Conservation (phyloP, 345 rosid genomes). For the Sisymbrium irio region DNA sequence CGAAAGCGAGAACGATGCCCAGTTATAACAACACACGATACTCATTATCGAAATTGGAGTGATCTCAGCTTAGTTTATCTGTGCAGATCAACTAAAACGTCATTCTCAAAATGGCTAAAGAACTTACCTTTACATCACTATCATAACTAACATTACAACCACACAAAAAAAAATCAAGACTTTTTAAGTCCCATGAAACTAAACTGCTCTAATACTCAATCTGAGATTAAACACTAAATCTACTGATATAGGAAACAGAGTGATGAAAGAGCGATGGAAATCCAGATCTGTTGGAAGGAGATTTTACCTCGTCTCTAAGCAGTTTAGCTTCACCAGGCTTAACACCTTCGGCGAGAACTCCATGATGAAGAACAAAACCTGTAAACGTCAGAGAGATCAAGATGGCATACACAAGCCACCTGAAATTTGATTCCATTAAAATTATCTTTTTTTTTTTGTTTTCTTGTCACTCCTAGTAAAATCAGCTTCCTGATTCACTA, state of each 20-base stretch:
- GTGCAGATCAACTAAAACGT: neutral
- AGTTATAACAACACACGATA: neutral
- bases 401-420: slow-evolving; percentile 32
- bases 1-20: no score
- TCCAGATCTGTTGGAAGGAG: neutral
- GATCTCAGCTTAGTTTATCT: neutral
- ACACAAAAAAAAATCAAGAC: slow-evolving; percentile 18
- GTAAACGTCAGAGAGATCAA: slow-evolving; percentile 33
- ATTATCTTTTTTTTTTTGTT: neutral
- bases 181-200: neutral
- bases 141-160: neutral
- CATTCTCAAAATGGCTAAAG: neutral
- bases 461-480: neutral
- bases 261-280: neutral
- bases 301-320: slow-evolving; percentile 81
- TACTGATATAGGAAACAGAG: neutral
- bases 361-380: slow-evolving; percentile 18
- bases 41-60: neutral
- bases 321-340: slow-evolving; percentile 68
- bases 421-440: slow-evolving; percentile 21
- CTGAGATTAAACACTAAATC: neutral
- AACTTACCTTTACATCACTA: neutral
- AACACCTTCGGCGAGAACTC: slow-evolving; percentile 61
- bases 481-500: neutral
- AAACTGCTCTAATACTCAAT: neutral